Evolutionary conservation across 2,329 filamentous ascomycete genomes (phyloP).

Genomic region (Aspergillus hortae): DNA sequence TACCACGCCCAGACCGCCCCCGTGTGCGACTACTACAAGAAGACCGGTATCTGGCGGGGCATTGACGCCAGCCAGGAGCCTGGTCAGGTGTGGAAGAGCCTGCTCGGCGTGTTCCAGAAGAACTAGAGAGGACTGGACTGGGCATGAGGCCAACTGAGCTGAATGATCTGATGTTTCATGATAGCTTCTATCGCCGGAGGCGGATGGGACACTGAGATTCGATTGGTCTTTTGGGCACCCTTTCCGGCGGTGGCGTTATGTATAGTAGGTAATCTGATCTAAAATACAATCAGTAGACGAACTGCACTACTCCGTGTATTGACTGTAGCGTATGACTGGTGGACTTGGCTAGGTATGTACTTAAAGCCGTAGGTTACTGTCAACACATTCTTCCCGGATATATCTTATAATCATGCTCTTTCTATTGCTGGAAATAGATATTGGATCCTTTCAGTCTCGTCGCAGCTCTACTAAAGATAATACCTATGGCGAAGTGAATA

Average conservation of each 20-base stretch:
- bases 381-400: no score
- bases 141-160: neutral
- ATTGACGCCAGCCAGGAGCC: conserved; percentile 96
- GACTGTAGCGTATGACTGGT: no score
- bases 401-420: no score
- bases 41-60: conserved; percentile 93
- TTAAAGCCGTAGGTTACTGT: no score
- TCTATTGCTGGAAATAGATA: no score
- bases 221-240: neutral
- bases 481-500: no score
- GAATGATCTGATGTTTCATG: neutral
- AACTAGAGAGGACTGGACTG: conserved; percentile 31
- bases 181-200: neutral
- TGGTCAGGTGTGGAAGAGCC: conserved; percentile 89
- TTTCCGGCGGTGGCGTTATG: conserved; percentile 20
- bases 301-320: no score
- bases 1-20: conserved; percentile 94
- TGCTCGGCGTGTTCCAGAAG: conserved; percentile 77
- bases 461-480: no score
- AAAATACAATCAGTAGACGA: conserved; percentile 9
- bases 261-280: conserved; percentile 26
- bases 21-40: conserved; percentile 94
- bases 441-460: no score
- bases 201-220: neutral
- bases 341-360: no score